Evolutionary conservation across 768 basidiomycete species (phyloP).

Genomic region (Dendrothele bispora): DNA sequence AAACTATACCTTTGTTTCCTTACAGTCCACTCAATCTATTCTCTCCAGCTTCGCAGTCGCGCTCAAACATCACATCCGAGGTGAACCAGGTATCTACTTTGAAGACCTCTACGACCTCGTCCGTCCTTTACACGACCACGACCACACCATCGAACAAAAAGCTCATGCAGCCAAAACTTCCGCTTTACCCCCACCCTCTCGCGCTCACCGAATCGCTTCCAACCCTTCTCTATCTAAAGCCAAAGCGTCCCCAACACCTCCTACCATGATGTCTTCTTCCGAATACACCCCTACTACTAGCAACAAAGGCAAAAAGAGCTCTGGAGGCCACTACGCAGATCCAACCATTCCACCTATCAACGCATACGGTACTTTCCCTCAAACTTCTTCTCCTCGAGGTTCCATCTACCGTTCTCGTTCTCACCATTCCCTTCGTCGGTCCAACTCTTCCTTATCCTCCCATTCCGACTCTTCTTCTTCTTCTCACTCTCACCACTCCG

Average conservation of each 20-base stretch:
- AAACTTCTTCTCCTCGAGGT: constrained; percentile 1
- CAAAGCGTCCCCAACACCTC: background rate
- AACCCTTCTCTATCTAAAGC: constrained; percentile 8
- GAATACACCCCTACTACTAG: background rate
- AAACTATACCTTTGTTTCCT: background rate
- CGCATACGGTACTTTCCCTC: constrained; percentile 10
- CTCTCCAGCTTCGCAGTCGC: constrained; percentile 27
- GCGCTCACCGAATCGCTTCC: constrained; percentile 9
- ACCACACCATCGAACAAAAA: constrained; percentile 9
- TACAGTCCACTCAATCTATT: constrained; percentile 11
- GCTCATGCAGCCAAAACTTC: constrained; percentile 3
- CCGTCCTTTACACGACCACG: constrained; percentile 31
- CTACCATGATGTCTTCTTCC: background rate
- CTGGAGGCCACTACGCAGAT: background rate
- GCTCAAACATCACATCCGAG: constrained; percentile 40
- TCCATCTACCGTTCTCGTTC: constrained; percentile 6
- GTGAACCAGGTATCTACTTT: constrained; percentile 39
- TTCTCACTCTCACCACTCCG: no score
- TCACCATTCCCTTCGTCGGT: no score
- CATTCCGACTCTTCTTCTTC: no score
- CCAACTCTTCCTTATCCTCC: no score
- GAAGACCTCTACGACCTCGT: constrained; percentile 39
- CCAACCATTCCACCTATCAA: background rate
- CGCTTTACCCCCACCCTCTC: constrained; percentile 1
- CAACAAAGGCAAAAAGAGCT: background rate